Percentiles rank a stretch among this genome's conserved stretches.
phyloP scores from a whole-genome alignment of 2,329 filamentous ascomycete genomes.

The Beauveria caledonica region DNA sequence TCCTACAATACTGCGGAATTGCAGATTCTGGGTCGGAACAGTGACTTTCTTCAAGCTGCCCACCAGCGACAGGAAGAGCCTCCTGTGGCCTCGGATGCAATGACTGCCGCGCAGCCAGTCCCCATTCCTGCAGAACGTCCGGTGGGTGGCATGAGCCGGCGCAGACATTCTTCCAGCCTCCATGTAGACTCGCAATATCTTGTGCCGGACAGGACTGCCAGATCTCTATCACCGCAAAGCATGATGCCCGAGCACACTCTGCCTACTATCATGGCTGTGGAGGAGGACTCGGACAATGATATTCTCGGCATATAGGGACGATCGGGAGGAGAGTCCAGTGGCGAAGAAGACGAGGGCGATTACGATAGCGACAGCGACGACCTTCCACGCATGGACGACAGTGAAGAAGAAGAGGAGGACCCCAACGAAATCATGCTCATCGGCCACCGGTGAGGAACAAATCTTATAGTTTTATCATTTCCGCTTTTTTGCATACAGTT shows the following conservation, averaged over 20 bases:
- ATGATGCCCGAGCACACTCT: conserved; percentile 20
- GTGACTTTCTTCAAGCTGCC: conserved; percentile 20
- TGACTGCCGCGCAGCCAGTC: conserved; percentile 17
- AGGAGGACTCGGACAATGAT: conserved; percentile 45
- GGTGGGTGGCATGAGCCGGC: conserved; percentile 18
- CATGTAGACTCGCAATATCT: conserved; percentile 23
- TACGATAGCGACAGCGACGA: conserved; percentile 35
- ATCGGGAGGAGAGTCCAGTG: conserved; percentile 35
- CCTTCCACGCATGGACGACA: conserved; percentile 33
- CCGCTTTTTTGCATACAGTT: background rate
- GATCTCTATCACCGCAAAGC: conserved; percentile 35
- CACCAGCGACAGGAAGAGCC: conserved; percentile 17
- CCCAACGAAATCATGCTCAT: conserved; percentile 40
- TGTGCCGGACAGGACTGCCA: conserved; percentile 33
- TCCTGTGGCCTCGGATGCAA: background rate
- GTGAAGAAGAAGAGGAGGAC: conserved; percentile 41
- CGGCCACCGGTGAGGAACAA: conserved; percentile 28
- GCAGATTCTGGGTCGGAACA: conserved; percentile 44
- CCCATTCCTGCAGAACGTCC: conserved; percentile 10
- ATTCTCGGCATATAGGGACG: conserved; percentile 50
- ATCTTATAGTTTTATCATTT: background rate
- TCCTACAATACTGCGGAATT: conserved; percentile 64
- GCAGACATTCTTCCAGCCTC: conserved; percentile 32
- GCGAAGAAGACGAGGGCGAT: conserved; percentile 40
- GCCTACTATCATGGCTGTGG: conserved; percentile 20